Conservation (phyloP, 257 asterid species). For the Petunia secreta region DNA sequence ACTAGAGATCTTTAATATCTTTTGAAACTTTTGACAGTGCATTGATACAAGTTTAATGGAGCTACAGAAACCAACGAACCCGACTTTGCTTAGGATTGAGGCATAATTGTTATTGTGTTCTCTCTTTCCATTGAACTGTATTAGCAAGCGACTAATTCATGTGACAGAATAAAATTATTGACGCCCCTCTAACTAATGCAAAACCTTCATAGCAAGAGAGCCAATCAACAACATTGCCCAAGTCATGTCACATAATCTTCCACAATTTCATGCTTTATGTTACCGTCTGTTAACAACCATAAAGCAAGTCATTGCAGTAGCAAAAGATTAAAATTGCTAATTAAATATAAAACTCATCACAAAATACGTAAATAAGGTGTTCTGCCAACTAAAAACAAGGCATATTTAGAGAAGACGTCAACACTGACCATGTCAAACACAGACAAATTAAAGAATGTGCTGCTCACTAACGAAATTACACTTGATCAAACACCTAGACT, state of each 20-base stretch:
- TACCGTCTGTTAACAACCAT: background rate
- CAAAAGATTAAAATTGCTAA: background rate
- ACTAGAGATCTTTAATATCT: no score
- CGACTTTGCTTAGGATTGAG: no score
- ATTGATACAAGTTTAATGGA: no score
- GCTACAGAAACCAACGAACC: no score
- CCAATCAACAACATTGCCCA: no score
- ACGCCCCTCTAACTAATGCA: no score
- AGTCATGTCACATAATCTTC: background rate
- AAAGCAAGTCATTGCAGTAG: background rate
- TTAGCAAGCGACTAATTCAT: no score
- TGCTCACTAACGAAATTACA: slow-evolving; percentile 51
- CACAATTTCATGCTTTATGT: background rate
- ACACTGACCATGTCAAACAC: slow-evolving; percentile 22
- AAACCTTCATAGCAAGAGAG: no score
- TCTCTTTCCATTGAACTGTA: no score
- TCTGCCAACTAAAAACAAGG: slow-evolving; percentile 16
- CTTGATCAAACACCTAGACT: slow-evolving; percentile 50
- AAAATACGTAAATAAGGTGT: background rate
- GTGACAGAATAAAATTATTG: no score
- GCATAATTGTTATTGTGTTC: no score
- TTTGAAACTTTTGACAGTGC: no score
- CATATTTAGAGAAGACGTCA: background rate
- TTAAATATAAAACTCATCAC: background rate
- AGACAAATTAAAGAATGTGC: slow-evolving; percentile 78